These are phyloP conservation scores for Populus nigra DNA, from an alignment of 345 rosid species.

Conservation along the genomic window DNA sequence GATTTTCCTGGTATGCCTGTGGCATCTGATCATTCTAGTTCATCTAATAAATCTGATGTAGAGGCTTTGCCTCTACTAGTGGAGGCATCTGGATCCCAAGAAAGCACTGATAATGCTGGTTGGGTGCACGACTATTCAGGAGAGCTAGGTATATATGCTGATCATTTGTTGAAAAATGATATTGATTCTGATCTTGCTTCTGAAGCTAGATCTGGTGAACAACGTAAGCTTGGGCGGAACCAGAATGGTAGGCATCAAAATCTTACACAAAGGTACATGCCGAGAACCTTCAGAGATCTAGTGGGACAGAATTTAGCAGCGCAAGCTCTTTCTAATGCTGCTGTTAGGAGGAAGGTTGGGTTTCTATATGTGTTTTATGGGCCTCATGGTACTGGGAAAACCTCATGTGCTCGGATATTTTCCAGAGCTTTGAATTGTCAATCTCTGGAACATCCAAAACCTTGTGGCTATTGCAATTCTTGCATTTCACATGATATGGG, in stretches of 20 bases:
- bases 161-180: constrained; percentile 67
- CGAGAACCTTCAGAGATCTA: constrained; percentile 68
- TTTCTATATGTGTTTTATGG: constrained; percentile 89
- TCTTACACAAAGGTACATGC: constrained; percentile 80
- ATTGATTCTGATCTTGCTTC: constrained; percentile 70
- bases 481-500: constrained; percentile 72
- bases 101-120: constrained; percentile 58
- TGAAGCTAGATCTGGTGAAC: constrained; percentile 69
- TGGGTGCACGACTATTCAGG: constrained; percentile 95
- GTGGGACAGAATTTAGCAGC: constrained; percentile 85
- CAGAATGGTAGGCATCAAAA: constrained; percentile 61
- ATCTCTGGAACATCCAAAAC: constrained; percentile 65
- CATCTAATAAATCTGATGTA: constrained; percentile 45
- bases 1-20: constrained; percentile 56
- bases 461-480: constrained; percentile 74
- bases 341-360: constrained; percentile 67
- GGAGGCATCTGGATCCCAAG: constrained; percentile 61
- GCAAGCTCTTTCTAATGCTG: constrained; percentile 90
- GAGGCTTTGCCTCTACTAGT: constrained; percentile 74
- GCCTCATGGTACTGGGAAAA: constrained; percentile 96
- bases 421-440: constrained; percentile 93
- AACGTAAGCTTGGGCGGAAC: constrained; percentile 30
- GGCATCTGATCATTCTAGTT: constrained; percentile 56
- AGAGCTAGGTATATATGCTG: constrained; percentile 84
- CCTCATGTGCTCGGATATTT: constrained; percentile 86